Percentiles rank a stretch among this genome's conserved stretches.
Evolutionary conservation across 768 basidiomycete species (phyloP).

Genomic region (Psilocybe azurescens): DNA sequence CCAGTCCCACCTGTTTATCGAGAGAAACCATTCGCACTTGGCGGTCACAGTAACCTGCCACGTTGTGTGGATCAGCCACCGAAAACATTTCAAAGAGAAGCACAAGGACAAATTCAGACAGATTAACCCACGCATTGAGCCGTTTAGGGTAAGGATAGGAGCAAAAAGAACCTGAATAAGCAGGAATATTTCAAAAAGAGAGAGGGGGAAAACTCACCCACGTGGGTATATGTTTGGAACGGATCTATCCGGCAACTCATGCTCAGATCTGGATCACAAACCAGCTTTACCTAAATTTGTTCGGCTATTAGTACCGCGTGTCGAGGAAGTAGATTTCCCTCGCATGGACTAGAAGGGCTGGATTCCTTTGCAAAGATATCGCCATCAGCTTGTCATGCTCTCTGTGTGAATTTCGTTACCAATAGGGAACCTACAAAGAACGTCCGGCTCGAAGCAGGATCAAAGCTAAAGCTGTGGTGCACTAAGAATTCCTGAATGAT

Average conservation of each 20-base stretch:
- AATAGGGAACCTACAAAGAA: constrained; percentile 21
- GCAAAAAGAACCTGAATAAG: background rate
- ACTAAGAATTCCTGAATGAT: background rate
- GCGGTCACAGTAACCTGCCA: background rate
- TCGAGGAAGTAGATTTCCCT: background rate
- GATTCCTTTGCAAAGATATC: background rate
- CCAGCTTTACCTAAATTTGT: constrained; percentile 12
- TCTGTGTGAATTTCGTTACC: constrained; percentile 15
- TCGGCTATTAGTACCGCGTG: constrained; percentile 1
- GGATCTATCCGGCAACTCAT: constrained; percentile 12
- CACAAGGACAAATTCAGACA: background rate
- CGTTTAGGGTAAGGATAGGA: background rate
- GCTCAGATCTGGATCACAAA: background rate
- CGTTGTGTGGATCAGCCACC: constrained; percentile 3
- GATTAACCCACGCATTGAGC: background rate
- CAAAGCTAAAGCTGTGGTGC: background rate
- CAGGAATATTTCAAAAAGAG: background rate
- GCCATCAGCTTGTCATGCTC: background rate
- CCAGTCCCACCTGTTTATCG: too few species aligned
- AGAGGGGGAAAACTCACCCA: constrained; percentile 6
- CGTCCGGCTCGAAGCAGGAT: background rate
- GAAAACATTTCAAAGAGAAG: background rate
- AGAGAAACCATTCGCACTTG: too few species aligned
- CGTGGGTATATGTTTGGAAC: constrained; percentile 11
- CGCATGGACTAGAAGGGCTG: background rate